A percentile compares a stretch with the other conserved stretches of the same genome.
These are phyloP conservation scores for Piper betle DNA, from an alignment of 164 flowering plant species.

Conservation along the genomic window DNA sequence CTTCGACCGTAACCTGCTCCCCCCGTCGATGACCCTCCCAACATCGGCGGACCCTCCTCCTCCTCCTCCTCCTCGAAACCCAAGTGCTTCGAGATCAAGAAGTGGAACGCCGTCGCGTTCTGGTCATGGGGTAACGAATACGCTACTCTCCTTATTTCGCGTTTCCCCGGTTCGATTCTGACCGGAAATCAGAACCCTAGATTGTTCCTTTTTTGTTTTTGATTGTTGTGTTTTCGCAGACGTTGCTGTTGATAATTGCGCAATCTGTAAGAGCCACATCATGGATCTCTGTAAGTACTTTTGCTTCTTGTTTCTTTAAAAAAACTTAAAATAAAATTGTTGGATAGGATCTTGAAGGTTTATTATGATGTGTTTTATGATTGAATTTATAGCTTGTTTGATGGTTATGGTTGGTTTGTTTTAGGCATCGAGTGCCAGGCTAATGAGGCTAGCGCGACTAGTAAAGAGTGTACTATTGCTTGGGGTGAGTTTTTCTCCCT, in stretches of 20 bases:
- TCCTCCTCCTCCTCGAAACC: conserved; percentile 32
- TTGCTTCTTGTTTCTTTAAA: too few species aligned
- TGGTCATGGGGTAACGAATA: conserved; percentile 67
- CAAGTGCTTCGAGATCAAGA: conserved; percentile 70
- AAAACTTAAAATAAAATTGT: too few species aligned
- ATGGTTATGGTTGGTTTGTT: neutral
- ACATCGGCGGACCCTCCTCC: conserved; percentile 15
- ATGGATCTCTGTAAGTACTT: conserved; percentile 74
- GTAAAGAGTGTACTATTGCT: conserved; percentile 82
- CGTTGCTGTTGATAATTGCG: conserved; percentile 75
- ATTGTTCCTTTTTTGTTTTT: too few species aligned
- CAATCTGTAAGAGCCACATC: conserved; percentile 77
- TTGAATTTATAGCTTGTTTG: too few species aligned
- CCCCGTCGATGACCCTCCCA: conserved; percentile 29
- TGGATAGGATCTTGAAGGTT: too few species aligned
- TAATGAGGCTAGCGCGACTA: conserved; percentile 76
- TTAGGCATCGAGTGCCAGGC: conserved; percentile 82
- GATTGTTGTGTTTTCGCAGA: conserved; percentile 23
- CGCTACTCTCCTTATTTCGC: too few species aligned
- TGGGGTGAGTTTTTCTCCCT: conserved; percentile 34
- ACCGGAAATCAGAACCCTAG: too few species aligned
- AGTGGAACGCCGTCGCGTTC: conserved; percentile 80
- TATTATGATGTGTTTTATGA: too few species aligned
- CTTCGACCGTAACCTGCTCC: conserved; percentile 26
- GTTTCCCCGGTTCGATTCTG: neutral